Evolutionary conservation across 2,329 filamentous ascomycete genomes (phyloP).

Genomic region (Arthrobotrys conoides): DNA sequence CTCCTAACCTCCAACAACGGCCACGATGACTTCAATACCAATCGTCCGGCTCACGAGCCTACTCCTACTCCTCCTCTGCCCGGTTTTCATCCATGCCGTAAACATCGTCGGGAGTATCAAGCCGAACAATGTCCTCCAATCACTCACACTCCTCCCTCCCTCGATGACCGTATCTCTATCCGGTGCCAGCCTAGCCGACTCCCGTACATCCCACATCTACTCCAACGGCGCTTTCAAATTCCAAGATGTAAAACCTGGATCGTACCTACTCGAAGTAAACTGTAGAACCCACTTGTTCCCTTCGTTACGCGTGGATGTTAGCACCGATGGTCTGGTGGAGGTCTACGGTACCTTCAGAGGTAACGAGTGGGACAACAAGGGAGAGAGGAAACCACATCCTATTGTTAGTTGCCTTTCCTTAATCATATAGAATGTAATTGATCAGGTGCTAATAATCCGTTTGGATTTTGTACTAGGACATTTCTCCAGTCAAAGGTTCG

Average conservation of each 20-base stretch:
- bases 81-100: conserved; percentile 37
- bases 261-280: conserved; percentile 86
- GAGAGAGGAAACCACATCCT: conserved; percentile 74
- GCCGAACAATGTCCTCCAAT: conserved; percentile 39
- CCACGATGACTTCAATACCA: conserved; percentile 26
- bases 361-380: conserved; percentile 90
- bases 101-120: conserved; percentile 52
- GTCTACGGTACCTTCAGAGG: conserved; percentile 89
- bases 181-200: conserved; percentile 42
- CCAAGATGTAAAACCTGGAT: conserved; percentile 69
- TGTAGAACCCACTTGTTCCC: conserved; percentile 81
- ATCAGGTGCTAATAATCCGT: conserved; percentile 3
- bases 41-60: conserved; percentile 17
- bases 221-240: conserved; percentile 56
- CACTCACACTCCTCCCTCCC: conserved; percentile 40
- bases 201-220: conserved; percentile 52
- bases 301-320: conserved; percentile 84
- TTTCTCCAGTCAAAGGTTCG: conserved; percentile 73
- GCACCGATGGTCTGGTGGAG: conserved; percentile 69
- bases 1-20: neutral
- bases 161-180: conserved; percentile 55
- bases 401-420: conserved; percentile 76
- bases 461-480: conserved; percentile 27
- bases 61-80: conserved; percentile 43
- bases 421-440: neutral